Percentiles rank a stretch among this genome's conserved stretches.
These are phyloP conservation scores for Fragilaria radians DNA, from an alignment of 108 stramenopile genomes.

Conservation along the genomic window DNA sequence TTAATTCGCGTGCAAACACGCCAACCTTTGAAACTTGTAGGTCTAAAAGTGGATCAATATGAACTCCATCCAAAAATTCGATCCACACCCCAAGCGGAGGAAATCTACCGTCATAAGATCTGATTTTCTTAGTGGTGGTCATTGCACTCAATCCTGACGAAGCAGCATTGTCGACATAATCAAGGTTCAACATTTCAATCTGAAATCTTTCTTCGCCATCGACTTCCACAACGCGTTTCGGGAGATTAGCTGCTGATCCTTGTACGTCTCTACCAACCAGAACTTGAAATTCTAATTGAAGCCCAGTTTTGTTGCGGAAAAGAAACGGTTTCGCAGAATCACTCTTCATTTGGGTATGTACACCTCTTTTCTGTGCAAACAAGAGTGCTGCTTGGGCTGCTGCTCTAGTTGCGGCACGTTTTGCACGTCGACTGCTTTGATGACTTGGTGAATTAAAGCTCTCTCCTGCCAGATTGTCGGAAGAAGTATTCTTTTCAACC, in stretches of 20 bases:
- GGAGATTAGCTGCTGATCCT: slow-evolving; percentile 18
- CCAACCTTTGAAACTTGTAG: slow-evolving; percentile 52
- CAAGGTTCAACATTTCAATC: slow-evolving; percentile 29
- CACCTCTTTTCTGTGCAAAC: slow-evolving; percentile 46
- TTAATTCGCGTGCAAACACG: slow-evolving; percentile 23
- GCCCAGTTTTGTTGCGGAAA: slow-evolving; percentile 51
- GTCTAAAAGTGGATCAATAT: slow-evolving; percentile 29
- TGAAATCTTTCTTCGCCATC: slow-evolving; percentile 51
- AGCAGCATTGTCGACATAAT: background rate
- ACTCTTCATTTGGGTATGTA: slow-evolving; percentile 27
- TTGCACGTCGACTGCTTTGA: background rate
- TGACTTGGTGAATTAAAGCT: background rate
- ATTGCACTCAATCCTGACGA: background rate
- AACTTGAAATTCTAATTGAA: slow-evolving; percentile 36
- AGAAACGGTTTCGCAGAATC: slow-evolving; percentile 60
- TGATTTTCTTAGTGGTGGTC: slow-evolving; percentile 26
- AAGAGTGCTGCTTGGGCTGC: slow-evolving; percentile 46
- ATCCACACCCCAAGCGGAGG: slow-evolving; percentile 41
- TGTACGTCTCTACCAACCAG: slow-evolving; percentile 16
- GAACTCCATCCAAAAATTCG: slow-evolving; percentile 32
- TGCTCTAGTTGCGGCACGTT: slow-evolving; percentile 11
- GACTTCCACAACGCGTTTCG: slow-evolving; percentile 16
- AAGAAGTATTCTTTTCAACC: background rate
- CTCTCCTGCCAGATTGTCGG: background rate
- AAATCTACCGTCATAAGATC: slow-evolving; percentile 47